Evolutionary conservation across 371 early-diverging fungal species (phyloP).

Genomic region (Umbelopsis sp.): DNA sequence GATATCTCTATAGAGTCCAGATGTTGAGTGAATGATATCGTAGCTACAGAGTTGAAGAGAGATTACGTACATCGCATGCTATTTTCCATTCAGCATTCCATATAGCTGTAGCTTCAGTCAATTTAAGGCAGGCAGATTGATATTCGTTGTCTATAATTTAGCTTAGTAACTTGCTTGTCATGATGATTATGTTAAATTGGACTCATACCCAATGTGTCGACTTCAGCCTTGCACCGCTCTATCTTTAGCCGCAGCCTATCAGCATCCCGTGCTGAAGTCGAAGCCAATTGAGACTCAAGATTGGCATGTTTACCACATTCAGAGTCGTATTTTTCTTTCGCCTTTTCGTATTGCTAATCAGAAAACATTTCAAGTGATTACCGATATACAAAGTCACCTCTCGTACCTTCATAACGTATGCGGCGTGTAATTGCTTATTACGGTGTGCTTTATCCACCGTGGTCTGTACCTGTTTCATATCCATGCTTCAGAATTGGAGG

Average conservation of each 20-base stretch:
- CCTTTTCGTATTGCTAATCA: constrained; percentile 29
- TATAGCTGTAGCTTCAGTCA: constrained; percentile 65
- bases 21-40: neutral
- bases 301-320: constrained; percentile 55
- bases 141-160: constrained; percentile 68
- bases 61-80: constrained; percentile 67
- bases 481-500: neutral
- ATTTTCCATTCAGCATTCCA: constrained; percentile 74
- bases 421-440: constrained; percentile 53
- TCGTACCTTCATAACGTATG: constrained; percentile 46
- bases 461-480: constrained; percentile 34
- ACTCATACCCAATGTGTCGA: constrained; percentile 38
- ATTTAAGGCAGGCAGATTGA: constrained; percentile 60
- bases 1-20: constrained; percentile 59
- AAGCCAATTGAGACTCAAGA: constrained; percentile 41
- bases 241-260: constrained; percentile 41
- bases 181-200: neutral
- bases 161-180: neutral
- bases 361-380: neutral
- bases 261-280: constrained; percentile 32
- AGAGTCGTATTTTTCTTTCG: constrained; percentile 73
- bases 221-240: constrained; percentile 41
- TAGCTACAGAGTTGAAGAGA: neutral
- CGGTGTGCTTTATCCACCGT: constrained; percentile 59
- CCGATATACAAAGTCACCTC: too few species aligned